These are phyloP conservation scores for Dendrobium nobile DNA, from an alignment of 106 monocot genomes.

Conservation along the genomic window DNA sequence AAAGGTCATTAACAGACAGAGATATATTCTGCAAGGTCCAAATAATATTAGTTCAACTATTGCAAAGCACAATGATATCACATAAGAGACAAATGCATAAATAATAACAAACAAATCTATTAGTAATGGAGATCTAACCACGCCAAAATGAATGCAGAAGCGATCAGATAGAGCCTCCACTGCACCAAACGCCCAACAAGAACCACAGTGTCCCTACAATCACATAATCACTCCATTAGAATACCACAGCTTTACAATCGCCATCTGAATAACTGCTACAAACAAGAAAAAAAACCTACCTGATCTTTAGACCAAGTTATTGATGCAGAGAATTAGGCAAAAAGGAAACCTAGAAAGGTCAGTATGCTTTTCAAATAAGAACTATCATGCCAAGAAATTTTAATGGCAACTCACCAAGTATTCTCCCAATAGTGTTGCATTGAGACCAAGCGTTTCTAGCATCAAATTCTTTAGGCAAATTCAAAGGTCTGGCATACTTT, in stretches of 20 bases:
- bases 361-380: conserved; percentile 1
- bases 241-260: conserved; percentile 10
- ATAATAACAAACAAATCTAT: background rate
- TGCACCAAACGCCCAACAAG: conserved; percentile 98
- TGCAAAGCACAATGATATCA: background rate
- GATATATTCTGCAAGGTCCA: conserved; percentile 54
- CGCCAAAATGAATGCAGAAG: conserved; percentile 81
- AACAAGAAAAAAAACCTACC: conserved; percentile 20
- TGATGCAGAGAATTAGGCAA: background rate
- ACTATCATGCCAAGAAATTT: background rate
- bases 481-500: conserved; percentile 34
- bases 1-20: conserved; percentile 84
- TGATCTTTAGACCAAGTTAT: conserved; percentile 42
- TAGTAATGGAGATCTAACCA: conserved; percentile 48
- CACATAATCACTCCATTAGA: conserved; percentile 11
- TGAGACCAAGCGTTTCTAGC: conserved; percentile 72
- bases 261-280: background rate
- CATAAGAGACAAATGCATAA: background rate
- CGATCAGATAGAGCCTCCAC: conserved; percentile 84
- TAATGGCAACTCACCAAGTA: conserved; percentile 52
- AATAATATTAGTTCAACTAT: background rate
- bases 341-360: conserved; percentile 4
- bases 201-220: conserved; percentile 90
- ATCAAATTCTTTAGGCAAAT: conserved; percentile 70
- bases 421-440: conserved; percentile 54